These are phyloP conservation scores for Ceriops decandra DNA, from an alignment of 345 rosid genomes.

Conservation along the genomic window DNA sequence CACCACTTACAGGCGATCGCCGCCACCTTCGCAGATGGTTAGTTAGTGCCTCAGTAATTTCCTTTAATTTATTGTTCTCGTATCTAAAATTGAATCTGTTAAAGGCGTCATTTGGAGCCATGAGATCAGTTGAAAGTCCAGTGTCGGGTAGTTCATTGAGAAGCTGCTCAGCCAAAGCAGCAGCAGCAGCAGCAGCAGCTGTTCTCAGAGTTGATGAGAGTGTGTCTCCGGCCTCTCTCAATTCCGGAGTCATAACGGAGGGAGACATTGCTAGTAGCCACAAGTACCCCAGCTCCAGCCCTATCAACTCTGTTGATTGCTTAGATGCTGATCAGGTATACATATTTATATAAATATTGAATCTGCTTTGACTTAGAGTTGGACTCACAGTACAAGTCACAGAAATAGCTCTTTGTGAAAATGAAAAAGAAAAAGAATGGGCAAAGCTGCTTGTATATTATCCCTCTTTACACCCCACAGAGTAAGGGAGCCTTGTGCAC, in stretches of 20 bases:
- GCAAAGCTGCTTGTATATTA: too few relatives aligned
- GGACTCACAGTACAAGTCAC: too few relatives aligned
- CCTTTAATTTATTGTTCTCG: too few relatives aligned
- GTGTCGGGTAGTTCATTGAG: slow-evolving; percentile 51
- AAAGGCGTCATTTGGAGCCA: slow-evolving; percentile 44
- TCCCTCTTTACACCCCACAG: too few relatives aligned
- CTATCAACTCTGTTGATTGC: slow-evolving; percentile 72
- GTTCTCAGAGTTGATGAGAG: slow-evolving; percentile 67
- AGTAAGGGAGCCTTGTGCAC: too few relatives aligned
- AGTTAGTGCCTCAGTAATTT: neutral
- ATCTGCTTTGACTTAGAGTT: neutral
- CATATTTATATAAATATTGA: neutral
- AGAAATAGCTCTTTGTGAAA: too few relatives aligned
- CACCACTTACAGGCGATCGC: slow-evolving; percentile 70
- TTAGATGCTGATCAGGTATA: slow-evolving; percentile 85
- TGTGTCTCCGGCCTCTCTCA: slow-evolving; percentile 78
- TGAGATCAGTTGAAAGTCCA: slow-evolving; percentile 62
- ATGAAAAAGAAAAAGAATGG: too few relatives aligned
- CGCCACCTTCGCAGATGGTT: slow-evolving; percentile 64
- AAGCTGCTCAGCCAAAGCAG: slow-evolving; percentile 38
- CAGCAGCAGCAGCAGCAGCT: slow-evolving; percentile 31
- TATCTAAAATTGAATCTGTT: neutral
- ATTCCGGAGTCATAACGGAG: slow-evolving; percentile 79
- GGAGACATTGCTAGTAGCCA: slow-evolving; percentile 49
- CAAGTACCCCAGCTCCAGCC: slow-evolving; percentile 52